A percentile compares a stretch with the other conserved stretches of the same genome.
Evolutionary conservation across 176 grass and related monocot genomes (phyloP).

Genomic region (Avena atlantica): DNA sequence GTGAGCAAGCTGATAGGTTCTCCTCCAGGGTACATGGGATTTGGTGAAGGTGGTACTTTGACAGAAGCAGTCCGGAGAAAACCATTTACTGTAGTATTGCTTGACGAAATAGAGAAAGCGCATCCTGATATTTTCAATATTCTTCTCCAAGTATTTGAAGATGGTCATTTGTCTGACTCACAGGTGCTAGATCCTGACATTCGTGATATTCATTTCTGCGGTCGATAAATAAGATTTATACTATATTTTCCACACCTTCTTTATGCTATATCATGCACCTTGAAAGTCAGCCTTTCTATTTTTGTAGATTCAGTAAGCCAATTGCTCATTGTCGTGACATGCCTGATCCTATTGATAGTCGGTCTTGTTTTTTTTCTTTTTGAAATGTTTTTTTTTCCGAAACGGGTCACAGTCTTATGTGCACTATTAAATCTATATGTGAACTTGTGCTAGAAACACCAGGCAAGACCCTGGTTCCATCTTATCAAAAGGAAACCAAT

Average conservation of each 20-base stretch:
- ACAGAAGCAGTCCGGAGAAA: slow-evolving; percentile 93
- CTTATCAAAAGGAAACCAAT: background rate
- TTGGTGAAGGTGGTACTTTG: slow-evolving; percentile 88
- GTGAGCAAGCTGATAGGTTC: slow-evolving; percentile 97
- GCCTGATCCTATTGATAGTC: background rate
- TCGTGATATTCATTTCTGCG: slow-evolving; percentile 19
- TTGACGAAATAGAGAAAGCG: slow-evolving; percentile 99
- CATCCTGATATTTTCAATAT: slow-evolving; percentile 98
- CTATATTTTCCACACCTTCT: background rate
- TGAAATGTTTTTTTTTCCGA: too few relatives aligned
- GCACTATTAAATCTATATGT: slow-evolving; percentile 25
- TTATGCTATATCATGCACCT: slow-evolving; percentile 42
- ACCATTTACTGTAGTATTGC: slow-evolving; percentile 85
- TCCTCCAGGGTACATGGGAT: slow-evolving; percentile 96
- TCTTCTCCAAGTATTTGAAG: slow-evolving; percentile 99
- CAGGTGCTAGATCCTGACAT: slow-evolving; percentile 57
- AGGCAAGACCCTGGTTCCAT: slow-evolving; percentile 11
- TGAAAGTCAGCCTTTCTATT: background rate
- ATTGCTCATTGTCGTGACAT: background rate
- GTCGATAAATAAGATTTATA: background rate
- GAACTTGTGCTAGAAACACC: slow-evolving; percentile 28
- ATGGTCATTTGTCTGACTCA: slow-evolving; percentile 84
- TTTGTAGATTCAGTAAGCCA: background rate
- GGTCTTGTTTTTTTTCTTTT: too few relatives aligned
- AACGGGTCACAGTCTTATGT: background rate